Evolutionary conservation across 2,329 filamentous ascomycete species (phyloP), one percentile per base, ranked within the genome.

Genomic region (Epichloe festucae): DNA sequence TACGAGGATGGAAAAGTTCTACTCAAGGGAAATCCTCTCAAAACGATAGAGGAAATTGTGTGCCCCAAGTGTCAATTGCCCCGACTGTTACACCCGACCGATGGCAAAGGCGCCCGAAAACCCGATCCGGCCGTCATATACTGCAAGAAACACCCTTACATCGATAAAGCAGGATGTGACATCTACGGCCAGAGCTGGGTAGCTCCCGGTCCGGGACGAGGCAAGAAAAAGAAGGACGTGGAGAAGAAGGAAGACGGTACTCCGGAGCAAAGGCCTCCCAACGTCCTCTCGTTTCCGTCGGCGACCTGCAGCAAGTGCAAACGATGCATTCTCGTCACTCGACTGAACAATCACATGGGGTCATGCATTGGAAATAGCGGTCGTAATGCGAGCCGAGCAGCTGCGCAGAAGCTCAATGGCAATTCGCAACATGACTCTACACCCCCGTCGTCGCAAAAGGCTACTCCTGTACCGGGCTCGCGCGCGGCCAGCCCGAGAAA

Each of bases 181-280:
- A 87, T 90, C 57, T 89, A 89, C 66, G 86, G 85, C 48, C 87
- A 89, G 67, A 87, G 84, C 31, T 90, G 87, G 77, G 82, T 87
- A 14, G 82, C 81, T 17, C 83, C 84, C 21, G 78, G 78, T 0
- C 81, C 82, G 21, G 81, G 81, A 14, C 77, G 84, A 54, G 85
- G 85, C 54, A 87, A 86, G 71, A 87, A 86, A 73, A 89, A 85
- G 76, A 89, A 87, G 74, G 85, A 83, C 64, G 81, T 82, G 71
- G 79, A 82, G 64, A 81, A 79, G 71, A 79, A 73, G 67, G 67
- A 72, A 58, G 68, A 70, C 48, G 67, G 72, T 45, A 69, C 70
- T 11, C 68, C 76, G 5, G 79, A 80, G 54, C 74, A 79, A 54
- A 70, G 76, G 19, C 78, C 79, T 11, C 72, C 76, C 8, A 82